phyloP scores from a whole-genome alignment of 1,284 basidiomycete genomes.

The Trichosporon ovoides region DNA sequence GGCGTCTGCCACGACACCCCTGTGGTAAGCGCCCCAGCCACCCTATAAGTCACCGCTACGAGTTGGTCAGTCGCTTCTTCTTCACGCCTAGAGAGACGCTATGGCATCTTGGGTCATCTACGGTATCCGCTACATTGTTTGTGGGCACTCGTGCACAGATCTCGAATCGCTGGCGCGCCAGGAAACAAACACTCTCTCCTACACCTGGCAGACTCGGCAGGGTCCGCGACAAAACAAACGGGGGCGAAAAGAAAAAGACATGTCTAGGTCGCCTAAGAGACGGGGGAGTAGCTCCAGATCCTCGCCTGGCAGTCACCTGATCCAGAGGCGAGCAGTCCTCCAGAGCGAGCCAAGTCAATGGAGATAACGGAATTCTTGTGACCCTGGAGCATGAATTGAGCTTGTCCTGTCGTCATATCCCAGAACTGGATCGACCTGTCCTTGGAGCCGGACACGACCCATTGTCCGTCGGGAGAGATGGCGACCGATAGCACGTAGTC shows the following conservation, averaged over 20 bases:
- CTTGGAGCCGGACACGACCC: slow-evolving; percentile 85
- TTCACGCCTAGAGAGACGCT: background rate
- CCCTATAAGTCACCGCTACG: no score
- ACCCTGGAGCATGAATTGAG: slow-evolving; percentile 79
- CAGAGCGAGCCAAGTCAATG: slow-evolving; percentile 70
- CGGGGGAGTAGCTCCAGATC: slow-evolving; percentile 57
- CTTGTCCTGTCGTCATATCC: slow-evolving; percentile 67
- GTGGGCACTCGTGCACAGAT: slow-evolving; percentile 1
- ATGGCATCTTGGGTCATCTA: slow-evolving; percentile 1
- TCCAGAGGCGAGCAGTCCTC: slow-evolving; percentile 73
- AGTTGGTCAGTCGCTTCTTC: background rate
- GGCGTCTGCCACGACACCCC: no score
- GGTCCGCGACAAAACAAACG: background rate
- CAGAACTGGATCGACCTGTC: slow-evolving; percentile 85
- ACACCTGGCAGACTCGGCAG: background rate
- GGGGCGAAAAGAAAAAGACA: no score
- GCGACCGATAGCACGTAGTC: slow-evolving; percentile 54
- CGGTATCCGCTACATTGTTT: slow-evolving; percentile 2
- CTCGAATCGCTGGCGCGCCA: no score
- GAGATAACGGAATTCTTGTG: slow-evolving; percentile 89
- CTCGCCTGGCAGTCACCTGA: slow-evolving; percentile 78
- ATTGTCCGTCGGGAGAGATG: slow-evolving; percentile 75
- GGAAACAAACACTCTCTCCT: background rate
- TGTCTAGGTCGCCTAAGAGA: background rate
- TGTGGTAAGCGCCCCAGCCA: no score